Evolutionary conservation across 257 asterid species (phyloP), one percentile per base, ranked within the genome.

Genomic region (Solanum medicagineum): DNA sequence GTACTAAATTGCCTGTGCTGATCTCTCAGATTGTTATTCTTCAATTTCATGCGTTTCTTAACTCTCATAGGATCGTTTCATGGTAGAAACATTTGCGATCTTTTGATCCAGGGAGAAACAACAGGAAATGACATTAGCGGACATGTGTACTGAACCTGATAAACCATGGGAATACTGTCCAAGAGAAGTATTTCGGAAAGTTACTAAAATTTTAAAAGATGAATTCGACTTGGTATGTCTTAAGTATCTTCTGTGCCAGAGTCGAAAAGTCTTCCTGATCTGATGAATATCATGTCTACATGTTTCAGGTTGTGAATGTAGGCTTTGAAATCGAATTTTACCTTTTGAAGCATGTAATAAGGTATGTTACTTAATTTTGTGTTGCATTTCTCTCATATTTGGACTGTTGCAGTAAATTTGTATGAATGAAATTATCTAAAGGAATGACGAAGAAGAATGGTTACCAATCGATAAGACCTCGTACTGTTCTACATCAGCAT

Each of bases 91-190:
- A 47, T 53, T 84, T 36, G 44, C 16, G 55, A 77, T 82, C 57
- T 84, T 40, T 56, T 88, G 73, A 83, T 66, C 80, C 94, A 96
- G 98, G 99, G 95, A 94, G 85, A 92, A 91, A 84, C 93, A 87
- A 16, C 98, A 96, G 88, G 98, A 94, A 88, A 96, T 96, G 98
- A 96, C 92, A 83, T 86, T 94, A 84, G 97, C 92, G 63, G 98
- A 94, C 86, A 94, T 96, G 99, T 90, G 90, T 85, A 87, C 90
- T 87, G 92, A 89, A 86, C 97, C 98, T 81, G 99, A 94, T 88
- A 90, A 83, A 63, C 91, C 98, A 80, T 96, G 98, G 99, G 98
- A 94, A 87, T 94, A 93, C 84, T 96, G 98, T 88, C 98, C 99
- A 70, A 93, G 98, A 90, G 98, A 93, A 88, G 89, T 95, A 11